Conservation (phyloP, 2,329 filamentous ascomycete species). For the Endoconidiophora laricicola region DNA sequence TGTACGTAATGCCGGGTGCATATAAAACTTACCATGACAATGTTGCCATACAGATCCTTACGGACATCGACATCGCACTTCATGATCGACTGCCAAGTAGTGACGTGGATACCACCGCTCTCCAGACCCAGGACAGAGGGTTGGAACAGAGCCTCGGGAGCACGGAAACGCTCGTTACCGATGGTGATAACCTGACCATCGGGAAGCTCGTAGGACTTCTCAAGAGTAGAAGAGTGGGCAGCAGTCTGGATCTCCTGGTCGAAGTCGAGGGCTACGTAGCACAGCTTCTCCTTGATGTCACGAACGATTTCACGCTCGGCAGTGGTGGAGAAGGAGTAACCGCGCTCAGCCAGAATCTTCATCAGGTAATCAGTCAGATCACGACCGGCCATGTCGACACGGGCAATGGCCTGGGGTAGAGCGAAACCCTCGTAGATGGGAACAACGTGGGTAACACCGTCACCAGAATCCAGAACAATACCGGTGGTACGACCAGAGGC, state of each 20-base stretch:
- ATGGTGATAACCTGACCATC: slow-evolving; percentile 99
- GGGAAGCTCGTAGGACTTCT: slow-evolving; percentile 99
- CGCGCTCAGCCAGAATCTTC: slow-evolving; percentile 99
- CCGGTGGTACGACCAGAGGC: slow-evolving; percentile 99
- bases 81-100: slow-evolving; percentile 99
- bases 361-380: slow-evolving; percentile 99
- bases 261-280: slow-evolving; percentile 99
- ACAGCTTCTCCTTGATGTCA: slow-evolving; percentile 99
- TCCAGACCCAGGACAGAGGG: slow-evolving; percentile 96
- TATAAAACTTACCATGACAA: slow-evolving; percentile 77
- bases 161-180: slow-evolving; percentile 99
- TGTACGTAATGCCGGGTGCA: neutral
- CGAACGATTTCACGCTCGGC: slow-evolving; percentile 99
- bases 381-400: slow-evolving; percentile 99
- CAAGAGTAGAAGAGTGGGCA: slow-evolving; percentile 92
- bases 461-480: slow-evolving; percentile 99
- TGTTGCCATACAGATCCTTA: slow-evolving; percentile 99
- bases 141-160: slow-evolving; percentile 98
- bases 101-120: slow-evolving; percentile 97
- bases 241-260: slow-evolving; percentile 99
- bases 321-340: slow-evolving; percentile 99
- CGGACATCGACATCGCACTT: slow-evolving; percentile 99
- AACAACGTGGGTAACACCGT: slow-evolving; percentile 99
- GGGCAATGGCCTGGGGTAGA: slow-evolving; percentile 97
- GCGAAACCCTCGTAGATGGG: slow-evolving; percentile 99